phyloP scores from a whole-genome alignment of 1,139 yeast species.

The Arxiozyma slooffiae region DNA sequence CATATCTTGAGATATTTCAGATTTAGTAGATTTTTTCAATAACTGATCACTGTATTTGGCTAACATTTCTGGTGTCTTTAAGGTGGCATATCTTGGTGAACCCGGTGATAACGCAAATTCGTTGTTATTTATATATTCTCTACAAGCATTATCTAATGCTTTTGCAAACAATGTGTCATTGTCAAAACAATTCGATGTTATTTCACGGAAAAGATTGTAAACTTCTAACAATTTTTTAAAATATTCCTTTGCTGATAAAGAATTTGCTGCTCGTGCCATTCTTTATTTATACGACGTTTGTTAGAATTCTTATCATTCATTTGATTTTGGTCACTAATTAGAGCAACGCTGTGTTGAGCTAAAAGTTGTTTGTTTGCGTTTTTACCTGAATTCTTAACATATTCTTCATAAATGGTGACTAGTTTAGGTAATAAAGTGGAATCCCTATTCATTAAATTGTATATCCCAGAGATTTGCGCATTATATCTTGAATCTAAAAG shows the following conservation, averaged over 20 bases:
- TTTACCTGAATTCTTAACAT: too few relatives aligned
- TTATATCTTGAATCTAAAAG: slow-evolving; percentile 69
- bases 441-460: slow-evolving; percentile 55
- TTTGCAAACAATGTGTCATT: slow-evolving; percentile 72
- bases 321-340: slow-evolving; percentile 10
- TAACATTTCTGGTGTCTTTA: too few relatives aligned
- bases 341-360: slow-evolving; percentile 16
- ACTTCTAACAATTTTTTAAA: slow-evolving; percentile 70
- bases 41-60: too few relatives aligned
- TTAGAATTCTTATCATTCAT: slow-evolving; percentile 11
- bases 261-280: slow-evolving; percentile 14
- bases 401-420: slow-evolving; percentile 63
- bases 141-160: slow-evolving; percentile 81
- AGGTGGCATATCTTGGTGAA: too few relatives aligned
- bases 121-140: too few relatives aligned
- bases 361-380: slow-evolving; percentile 21
- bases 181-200: slow-evolving; percentile 64
- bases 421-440: slow-evolving; percentile 49
- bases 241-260: slow-evolving; percentile 54
- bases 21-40: too few relatives aligned
- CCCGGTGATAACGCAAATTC: too few relatives aligned
- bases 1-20: too few relatives aligned
- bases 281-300: slow-evolving; percentile 14
- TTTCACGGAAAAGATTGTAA: slow-evolving; percentile 37
- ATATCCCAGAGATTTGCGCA: slow-evolving; percentile 72